phyloP scores from a whole-genome alignment of 2,329 filamentous ascomycete genomes.

The Microdochium nivale region DNA sequence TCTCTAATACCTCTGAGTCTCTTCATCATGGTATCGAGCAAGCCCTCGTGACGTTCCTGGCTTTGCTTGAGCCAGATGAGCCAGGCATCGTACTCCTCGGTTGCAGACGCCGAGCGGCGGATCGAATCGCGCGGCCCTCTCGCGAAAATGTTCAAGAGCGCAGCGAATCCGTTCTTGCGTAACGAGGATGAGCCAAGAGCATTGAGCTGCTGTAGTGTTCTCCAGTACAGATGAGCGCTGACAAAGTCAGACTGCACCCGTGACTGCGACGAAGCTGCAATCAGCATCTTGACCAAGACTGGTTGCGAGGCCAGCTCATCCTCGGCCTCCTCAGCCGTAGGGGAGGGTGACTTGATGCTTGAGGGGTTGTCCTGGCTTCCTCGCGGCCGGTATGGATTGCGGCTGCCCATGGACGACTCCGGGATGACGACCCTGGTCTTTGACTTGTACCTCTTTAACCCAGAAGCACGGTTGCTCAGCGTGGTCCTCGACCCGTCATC shows the following conservation, averaged over 20 bases:
- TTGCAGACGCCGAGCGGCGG: constrained; percentile 59
- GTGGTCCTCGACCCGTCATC: constrained; percentile 50
- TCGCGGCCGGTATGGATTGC: constrained; percentile 46
- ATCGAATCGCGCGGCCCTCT: constrained; percentile 63
- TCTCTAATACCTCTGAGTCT: constrained; percentile 70
- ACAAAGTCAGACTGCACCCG: constrained; percentile 76
- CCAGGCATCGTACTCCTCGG: constrained; percentile 74
- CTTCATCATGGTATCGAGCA: constrained; percentile 67
- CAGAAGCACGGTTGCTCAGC: constrained; percentile 63
- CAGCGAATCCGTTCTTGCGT: constrained; percentile 60
- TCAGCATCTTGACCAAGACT: constrained; percentile 63
- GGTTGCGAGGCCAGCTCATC: constrained; percentile 34
- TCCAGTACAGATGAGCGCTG: constrained; percentile 77
- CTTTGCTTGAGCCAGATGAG: constrained; percentile 77
- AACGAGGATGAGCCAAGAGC: constrained; percentile 52
- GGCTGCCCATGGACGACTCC: constrained; percentile 42
- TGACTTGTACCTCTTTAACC: constrained; percentile 49
- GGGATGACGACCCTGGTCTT: constrained; percentile 49
- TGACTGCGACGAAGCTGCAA: constrained; percentile 67
- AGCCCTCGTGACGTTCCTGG: constrained; percentile 66
- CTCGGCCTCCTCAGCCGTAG: constrained; percentile 16
- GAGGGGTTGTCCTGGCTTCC: constrained; percentile 13
- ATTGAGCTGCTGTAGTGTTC: constrained; percentile 66
- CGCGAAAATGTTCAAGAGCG: constrained; percentile 65
- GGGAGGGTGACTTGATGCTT: constrained; percentile 4